phyloP scores from a whole-genome alignment of 768 basidiomycete genomes.

The Hirschioporus abietinus region DNA sequence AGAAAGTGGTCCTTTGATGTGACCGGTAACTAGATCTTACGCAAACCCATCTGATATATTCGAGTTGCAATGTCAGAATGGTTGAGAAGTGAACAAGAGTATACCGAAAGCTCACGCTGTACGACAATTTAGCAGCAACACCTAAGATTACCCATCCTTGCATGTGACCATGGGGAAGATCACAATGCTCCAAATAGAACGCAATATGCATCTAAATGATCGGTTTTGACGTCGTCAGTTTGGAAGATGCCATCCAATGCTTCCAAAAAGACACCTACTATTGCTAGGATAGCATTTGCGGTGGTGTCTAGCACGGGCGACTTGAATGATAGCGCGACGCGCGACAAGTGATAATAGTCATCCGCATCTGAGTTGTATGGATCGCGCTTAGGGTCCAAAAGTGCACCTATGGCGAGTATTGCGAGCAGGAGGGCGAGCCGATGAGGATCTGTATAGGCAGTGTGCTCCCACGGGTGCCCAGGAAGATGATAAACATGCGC shows the following conservation, averaged over 20 bases:
- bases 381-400: conserved; percentile 50
- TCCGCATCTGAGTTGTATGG: conserved; percentile 49
- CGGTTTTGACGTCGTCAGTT: neutral
- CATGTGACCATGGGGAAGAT: conserved; percentile 43
- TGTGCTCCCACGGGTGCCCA: neutral
- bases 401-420: conserved; percentile 57
- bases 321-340: conserved; percentile 43
- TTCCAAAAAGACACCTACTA: conserved; percentile 34
- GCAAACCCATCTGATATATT: conserved; percentile 44
- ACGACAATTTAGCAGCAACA: conserved; percentile 50
- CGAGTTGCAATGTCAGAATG: neutral
- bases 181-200: conserved; percentile 51
- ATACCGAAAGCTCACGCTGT: conserved; percentile 42
- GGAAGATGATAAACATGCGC: neutral
- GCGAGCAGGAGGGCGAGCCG: conserved; percentile 57
- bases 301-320: conserved; percentile 48
- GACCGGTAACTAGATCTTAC: conserved; percentile 28
- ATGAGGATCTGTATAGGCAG: conserved; percentile 36
- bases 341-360: conserved; percentile 58
- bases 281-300: conserved; percentile 45
- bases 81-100: conserved; percentile 8
- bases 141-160: conserved; percentile 54
- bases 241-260: neutral
- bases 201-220: conserved; percentile 32
- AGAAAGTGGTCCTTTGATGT: neutral